These are phyloP conservation scores for Tripidium arundinaceum DNA, from an alignment of 202 grass and related monocot species.

Conservation along the genomic window DNA sequence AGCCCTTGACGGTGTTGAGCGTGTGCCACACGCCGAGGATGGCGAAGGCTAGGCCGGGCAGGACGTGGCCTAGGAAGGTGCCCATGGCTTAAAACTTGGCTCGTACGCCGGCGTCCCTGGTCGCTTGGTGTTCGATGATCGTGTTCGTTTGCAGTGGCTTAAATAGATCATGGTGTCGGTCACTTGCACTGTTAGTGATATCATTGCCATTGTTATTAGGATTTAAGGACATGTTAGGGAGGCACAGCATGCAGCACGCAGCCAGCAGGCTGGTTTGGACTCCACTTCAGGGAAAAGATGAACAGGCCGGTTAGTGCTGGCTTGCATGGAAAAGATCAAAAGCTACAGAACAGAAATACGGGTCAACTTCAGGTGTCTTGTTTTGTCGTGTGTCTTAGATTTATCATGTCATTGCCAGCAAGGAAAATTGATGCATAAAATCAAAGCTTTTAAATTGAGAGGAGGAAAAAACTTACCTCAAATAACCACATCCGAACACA, in stretches of 20 bases:
- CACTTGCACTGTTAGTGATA: not conserved
- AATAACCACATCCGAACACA: not conserved
- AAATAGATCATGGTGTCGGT: constrained; percentile 24
- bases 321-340: constrained; percentile 6
- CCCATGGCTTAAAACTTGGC: constrained; percentile 41
- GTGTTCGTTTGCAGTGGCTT: constrained; percentile 23
- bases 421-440: not conserved
- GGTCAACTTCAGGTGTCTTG: not conserved
- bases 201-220: not conserved
- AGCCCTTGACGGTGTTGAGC: constrained; percentile 54
- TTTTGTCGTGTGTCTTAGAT: not conserved
- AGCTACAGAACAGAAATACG: not conserved
- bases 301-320: not conserved
- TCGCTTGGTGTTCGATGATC: not conserved
- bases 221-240: constrained; percentile 4
- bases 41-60: constrained; percentile 66
- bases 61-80: constrained; percentile 64
- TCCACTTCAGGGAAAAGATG: constrained; percentile 18
- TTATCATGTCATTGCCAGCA: not conserved
- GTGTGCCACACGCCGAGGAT: constrained; percentile 77
- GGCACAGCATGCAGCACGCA: not conserved
- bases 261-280: constrained; percentile 19
- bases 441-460: not conserved
- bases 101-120: not conserved
- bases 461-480: not conserved